A percentile compares a stretch with the other conserved stretches of the same genome.
Conservation (phyloP, 1,284 basidiomycete genomes). For the Albatrellus sp. region DNA sequence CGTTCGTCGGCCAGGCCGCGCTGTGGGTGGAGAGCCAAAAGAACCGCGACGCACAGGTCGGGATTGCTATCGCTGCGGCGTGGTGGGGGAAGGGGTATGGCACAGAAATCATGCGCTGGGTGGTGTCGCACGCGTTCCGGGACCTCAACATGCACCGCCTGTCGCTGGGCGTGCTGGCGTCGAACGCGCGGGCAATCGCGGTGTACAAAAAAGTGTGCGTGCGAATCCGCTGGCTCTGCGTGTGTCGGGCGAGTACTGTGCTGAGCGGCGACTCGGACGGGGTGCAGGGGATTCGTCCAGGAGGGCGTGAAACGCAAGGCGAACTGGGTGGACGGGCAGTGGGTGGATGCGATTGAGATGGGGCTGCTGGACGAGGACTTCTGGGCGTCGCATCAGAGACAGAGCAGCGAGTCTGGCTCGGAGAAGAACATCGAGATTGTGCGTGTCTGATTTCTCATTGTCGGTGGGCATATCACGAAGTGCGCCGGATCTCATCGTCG, state of each 20-base stretch:
- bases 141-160: conserved; percentile 8
- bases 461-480: no score
- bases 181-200: conserved; percentile 9
- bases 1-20: conserved; percentile 10
- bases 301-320: conserved; percentile 10
- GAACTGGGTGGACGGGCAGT: conserved; percentile 6
- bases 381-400: not conserved
- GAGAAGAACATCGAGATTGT: no score
- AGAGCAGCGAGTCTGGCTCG: not conserved
- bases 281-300: conserved; percentile 12
- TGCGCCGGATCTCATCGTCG: no score
- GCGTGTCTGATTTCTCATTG: no score
- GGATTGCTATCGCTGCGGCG: conserved; percentile 6
- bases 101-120: conserved; percentile 10
- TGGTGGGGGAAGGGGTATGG: conserved; percentile 12
- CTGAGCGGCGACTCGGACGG: not conserved
- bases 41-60: conserved; percentile 9
- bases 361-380: no score
- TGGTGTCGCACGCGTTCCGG: conserved; percentile 9
- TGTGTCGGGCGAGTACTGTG: no score
- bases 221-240: not conserved
- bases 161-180: conserved; percentile 9
- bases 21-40: conserved; percentile 5
- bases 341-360: conserved; percentile 2
- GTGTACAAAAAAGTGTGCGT: conserved; percentile 13